Conservation (phyloP, 2,329 filamentous ascomycete species). For the Cordyceps farinosa region DNA sequence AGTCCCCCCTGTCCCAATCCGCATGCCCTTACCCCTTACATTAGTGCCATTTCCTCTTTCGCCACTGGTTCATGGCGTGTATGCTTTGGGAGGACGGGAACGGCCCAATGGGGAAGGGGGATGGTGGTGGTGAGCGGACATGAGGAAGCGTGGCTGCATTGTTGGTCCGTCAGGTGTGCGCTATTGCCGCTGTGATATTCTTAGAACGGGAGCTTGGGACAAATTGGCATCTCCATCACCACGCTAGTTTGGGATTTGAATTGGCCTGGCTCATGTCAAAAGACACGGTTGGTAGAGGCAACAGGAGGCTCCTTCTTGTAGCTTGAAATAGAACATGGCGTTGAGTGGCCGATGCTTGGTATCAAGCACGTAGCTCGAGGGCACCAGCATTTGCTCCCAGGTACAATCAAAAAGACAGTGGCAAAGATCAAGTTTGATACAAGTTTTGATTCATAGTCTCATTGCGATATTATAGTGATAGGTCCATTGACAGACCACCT, state of each 20-base stretch:
- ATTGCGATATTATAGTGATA: constrained; percentile 16
- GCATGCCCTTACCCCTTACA: constrained; percentile 5
- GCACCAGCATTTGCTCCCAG: no score
- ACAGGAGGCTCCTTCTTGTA: background rate
- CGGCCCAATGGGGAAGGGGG: background rate
- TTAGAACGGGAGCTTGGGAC: background rate
- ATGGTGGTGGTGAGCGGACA: background rate
- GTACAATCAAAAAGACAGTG: background rate
- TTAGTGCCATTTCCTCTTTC: constrained; percentile 1
- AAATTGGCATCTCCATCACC: background rate
- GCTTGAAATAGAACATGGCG: background rate
- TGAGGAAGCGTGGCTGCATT: background rate
- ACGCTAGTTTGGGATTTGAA: no score
- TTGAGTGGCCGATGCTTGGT: no score
- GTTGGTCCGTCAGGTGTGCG: background rate
- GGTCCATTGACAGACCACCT: constrained; percentile 10
- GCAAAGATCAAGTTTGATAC: background rate
- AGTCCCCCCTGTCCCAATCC: background rate
- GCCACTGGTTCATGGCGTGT: background rate
- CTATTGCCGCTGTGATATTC: background rate
- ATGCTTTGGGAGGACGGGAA: background rate
- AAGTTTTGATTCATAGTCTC: constrained; percentile 17
- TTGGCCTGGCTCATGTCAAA: background rate
- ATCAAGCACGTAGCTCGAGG: no score
- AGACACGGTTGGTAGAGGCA: background rate